Evolutionary conservation across 495 filamentous ascomycete genomes (phyloP), one percentile per base, ranked within the genome.

Genomic region (Haplographium delicatum): DNA sequence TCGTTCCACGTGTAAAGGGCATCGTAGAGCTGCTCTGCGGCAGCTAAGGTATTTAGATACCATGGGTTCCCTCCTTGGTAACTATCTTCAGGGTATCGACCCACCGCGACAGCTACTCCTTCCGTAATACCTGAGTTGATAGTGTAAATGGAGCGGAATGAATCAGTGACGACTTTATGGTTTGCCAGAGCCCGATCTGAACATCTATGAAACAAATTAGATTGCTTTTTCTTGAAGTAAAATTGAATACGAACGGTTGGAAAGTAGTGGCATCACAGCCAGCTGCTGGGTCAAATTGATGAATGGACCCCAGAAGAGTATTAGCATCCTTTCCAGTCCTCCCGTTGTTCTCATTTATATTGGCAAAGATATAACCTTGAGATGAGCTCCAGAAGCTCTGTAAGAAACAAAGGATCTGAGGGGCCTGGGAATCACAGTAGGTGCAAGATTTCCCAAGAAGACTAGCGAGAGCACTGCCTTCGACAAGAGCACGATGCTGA

Each of bases 21-120:
- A 56, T 78, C 73, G 53, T 80, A 84, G 7, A 85, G 69, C 26
- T 72, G 69, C 51, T 85, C 82, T 8, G 78, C 80, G 1, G 80
- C 79, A 3, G 76, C 78, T 31, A 80, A 57, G 0, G 81, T 84
- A 41, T 53, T 58, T 3, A 63, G 45, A 48, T 62, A 63, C 71
- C 75, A 79, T 26, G 41, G 76, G 39, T 18, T 71, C 58, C 42
- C 76, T 60, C 58, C 54, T 33, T 78, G 71, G 43, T 84, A 85
- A 3, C 67, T 60, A 47, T 85, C 82, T 58, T 83, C 79, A 2
- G 78, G 61, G 52, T 86, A 86, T 8, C 82, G 63, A 13, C 82
- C 82, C 13, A 83, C 68, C 11, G 79, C 72, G 11, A 78, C 74
- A 1, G 74, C 80, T n/a, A 62, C 51, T 3, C 78, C 72, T 20